Conservation (phyloP, 208 protist species). For the Crithidia bombi region DNA sequence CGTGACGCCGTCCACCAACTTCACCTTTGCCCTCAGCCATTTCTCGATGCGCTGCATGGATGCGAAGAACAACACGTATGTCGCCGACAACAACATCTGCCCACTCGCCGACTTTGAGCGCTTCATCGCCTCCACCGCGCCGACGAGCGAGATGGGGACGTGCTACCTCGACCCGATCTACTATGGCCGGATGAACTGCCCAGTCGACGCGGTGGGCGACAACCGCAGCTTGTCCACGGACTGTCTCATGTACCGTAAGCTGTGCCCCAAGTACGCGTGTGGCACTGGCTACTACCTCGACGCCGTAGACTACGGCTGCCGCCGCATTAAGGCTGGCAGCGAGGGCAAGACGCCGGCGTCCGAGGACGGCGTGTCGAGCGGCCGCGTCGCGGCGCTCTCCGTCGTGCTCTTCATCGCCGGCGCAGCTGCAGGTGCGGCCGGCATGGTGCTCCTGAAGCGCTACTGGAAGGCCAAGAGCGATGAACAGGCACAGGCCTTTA, state of each 20-base stretch:
- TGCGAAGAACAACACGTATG: constrained; percentile 34
- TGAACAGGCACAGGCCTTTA: constrained; percentile 13
- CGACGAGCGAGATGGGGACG: constrained; percentile 47
- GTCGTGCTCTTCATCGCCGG: constrained; percentile 30
- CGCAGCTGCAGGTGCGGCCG: constrained; percentile 12
- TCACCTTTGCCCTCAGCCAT: constrained; percentile 41
- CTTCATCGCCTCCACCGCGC: constrained; percentile 53
- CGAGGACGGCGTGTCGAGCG: constrained; percentile 16
- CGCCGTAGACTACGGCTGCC: constrained; percentile 40
- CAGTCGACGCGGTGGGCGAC: constrained; percentile 10
- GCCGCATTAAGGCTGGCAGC: constrained; percentile 18
- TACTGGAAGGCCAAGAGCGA: constrained; percentile 12
- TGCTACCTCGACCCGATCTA: constrained; percentile 64
- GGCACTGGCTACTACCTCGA: constrained; percentile 43
- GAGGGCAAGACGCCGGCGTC: not conserved
- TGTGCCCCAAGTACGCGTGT: constrained; percentile 52
- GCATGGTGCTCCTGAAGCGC: constrained; percentile 20
- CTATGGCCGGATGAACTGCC: constrained; percentile 46
- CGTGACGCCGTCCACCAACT: constrained; percentile 42
- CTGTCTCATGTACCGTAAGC: constrained; percentile 50
- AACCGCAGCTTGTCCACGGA: constrained; percentile 17
- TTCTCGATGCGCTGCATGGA: constrained; percentile 55
- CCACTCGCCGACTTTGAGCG: constrained; percentile 61
- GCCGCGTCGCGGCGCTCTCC: constrained; percentile 27
- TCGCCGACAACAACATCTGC: constrained; percentile 50